Percentiles rank a stretch among this genome's conserved stretches.
Evolutionary conservation across 805 yeast species (phyloP).

Genomic region (Torulaspora quercuum): DNA sequence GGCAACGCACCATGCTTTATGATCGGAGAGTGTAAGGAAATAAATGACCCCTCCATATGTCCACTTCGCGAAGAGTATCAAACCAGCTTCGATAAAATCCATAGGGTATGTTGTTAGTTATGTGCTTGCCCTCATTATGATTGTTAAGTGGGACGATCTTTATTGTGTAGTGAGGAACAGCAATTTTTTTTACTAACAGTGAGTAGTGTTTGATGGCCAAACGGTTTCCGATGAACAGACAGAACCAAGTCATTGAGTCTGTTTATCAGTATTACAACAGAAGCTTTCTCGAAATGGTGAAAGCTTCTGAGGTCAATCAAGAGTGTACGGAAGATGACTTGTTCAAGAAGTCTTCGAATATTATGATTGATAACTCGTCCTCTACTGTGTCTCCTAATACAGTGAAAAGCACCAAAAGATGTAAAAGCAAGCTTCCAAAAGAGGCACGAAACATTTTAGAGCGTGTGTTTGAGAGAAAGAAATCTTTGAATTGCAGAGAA

Average conservation of each 20-base stretch:
- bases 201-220: no score
- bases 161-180: no score
- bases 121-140: background rate
- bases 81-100: conserved; percentile 1
- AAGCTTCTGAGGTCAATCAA: background rate
- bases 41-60: background rate
- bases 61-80: background rate
- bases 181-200: no score
- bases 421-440: background rate
- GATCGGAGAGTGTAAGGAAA: background rate
- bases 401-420: background rate
- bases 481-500: conserved; percentile 25
- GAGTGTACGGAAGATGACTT: no score
- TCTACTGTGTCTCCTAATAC: background rate
- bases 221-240: no score
- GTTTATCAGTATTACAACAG: background rate
- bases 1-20: no score
- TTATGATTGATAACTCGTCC: no score
- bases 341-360: no score
- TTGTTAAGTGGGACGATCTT: background rate
- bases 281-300: background rate
- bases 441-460: conserved; percentile 19
- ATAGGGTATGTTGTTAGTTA: conserved; percentile 1
- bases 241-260: background rate
- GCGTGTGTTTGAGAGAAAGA: conserved; percentile 22